phyloP scores from a whole-genome alignment of 805 yeast genomes.

The Hermanozyma aechmeae region DNA sequence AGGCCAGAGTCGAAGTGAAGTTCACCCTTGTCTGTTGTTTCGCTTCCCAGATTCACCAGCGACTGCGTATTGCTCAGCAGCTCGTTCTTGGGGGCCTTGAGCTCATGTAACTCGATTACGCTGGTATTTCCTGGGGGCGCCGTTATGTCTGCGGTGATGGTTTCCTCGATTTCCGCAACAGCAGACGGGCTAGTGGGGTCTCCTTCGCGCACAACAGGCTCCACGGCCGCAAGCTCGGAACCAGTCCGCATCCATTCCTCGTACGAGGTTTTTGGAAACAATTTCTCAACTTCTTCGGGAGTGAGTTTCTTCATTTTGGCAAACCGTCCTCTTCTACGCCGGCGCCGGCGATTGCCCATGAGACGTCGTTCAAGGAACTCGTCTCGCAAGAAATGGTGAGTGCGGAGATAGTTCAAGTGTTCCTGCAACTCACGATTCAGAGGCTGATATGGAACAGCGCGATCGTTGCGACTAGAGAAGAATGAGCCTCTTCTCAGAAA shows the following conservation, averaged over 20 bases:
- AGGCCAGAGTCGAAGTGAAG: conserved; percentile 55
- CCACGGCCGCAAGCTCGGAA: too few species aligned
- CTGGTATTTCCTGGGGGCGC: neutral
- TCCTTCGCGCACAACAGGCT: conserved; percentile 36
- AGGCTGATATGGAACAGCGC: conserved; percentile 6
- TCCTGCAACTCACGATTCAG: conserved; percentile 21
- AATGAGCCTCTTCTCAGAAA: conserved; percentile 17
- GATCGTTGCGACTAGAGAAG: conserved; percentile 4
- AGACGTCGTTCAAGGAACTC: conserved; percentile 20
- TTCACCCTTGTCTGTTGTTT: conserved; percentile 10
- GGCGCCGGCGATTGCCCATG: conserved; percentile 20
- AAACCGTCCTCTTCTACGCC: conserved; percentile 30
- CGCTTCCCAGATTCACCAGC: too few species aligned
- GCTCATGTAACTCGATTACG: neutral
- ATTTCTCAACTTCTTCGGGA: conserved; percentile 46
- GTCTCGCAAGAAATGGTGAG: conserved; percentile 21
- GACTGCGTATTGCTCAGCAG: neutral
- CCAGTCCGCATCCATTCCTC: conserved; percentile 56
- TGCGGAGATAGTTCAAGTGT: conserved; percentile 26
- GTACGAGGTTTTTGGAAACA: conserved; percentile 52
- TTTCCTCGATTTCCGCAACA: too few species aligned
- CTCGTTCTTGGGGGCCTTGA: neutral
- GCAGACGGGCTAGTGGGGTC: too few species aligned
- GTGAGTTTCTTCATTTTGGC: conserved; percentile 43
- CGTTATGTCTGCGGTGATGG: too few species aligned